phyloP scores from a whole-genome alignment of 768 basidiomycete species.

The Pulveroboletus frians region DNA sequence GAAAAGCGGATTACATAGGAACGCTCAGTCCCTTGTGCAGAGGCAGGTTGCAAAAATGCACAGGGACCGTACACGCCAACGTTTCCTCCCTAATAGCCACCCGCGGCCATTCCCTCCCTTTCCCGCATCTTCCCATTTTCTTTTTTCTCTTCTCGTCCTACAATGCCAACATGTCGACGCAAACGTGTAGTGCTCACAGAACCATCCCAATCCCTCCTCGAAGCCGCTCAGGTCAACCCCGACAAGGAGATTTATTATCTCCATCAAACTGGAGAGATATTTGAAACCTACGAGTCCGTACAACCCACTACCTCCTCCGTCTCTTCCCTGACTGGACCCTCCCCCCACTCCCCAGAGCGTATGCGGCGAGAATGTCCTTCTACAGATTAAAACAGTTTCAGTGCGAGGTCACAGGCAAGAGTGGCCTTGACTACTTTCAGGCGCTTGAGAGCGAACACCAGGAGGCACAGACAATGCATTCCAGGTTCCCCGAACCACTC shows the following conservation, averaged over 20 bases:
- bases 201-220: constrained; percentile 65
- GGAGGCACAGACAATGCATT: constrained; percentile 85
- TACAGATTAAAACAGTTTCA: constrained; percentile 93
- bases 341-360: constrained; percentile 44
- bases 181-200: constrained; percentile 87
- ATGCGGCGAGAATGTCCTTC: constrained; percentile 90
- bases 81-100: constrained; percentile 56
- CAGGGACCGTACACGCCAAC: constrained; percentile 37
- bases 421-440: constrained; percentile 89
- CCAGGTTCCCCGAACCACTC: constrained; percentile 87
- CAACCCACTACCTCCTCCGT: constrained; percentile 20
- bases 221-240: constrained; percentile 58
- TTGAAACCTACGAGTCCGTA: constrained; percentile 89
- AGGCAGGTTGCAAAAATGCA: constrained; percentile 26
- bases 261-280: constrained; percentile 93
- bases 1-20: constrained; percentile 12
- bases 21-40: constrained; percentile 22
- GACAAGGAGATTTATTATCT: constrained; percentile 85
- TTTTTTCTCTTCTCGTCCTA: constrained; percentile 39
- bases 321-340: constrained; percentile 21
- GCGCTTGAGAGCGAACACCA: constrained; percentile 87
- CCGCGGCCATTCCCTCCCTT: constrained; percentile 52
- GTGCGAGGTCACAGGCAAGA: constrained; percentile 95
- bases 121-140: constrained; percentile 48
- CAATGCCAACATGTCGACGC: constrained; percentile 85